A percentile compares a stretch with the other conserved stretches of the same genome.
Evolutionary conservation across 1,284 basidiomycete species (phyloP).

Genomic region (Cutaneotrichosporon sp.): DNA sequence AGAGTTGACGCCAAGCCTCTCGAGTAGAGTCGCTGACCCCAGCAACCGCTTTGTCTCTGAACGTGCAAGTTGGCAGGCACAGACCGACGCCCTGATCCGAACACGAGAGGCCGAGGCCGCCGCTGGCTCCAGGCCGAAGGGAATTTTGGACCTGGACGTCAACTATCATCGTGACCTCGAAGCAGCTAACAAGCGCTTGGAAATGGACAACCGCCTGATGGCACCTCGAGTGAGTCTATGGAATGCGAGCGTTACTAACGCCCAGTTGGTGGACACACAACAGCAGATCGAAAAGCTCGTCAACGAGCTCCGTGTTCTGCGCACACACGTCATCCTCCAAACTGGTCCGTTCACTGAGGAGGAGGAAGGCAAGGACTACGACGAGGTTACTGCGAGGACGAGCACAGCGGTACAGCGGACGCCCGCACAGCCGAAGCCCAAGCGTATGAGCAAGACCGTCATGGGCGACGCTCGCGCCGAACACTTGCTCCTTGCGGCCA

Average conservation of each 20-base stretch:
- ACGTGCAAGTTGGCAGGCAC: constrained; percentile 41
- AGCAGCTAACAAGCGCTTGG: constrained; percentile 48
- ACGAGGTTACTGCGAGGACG: not conserved
- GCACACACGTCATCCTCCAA: constrained; percentile 45
- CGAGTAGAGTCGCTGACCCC: not conserved
- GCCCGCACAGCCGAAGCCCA: not conserved
- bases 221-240: constrained; percentile 42
- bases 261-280: constrained; percentile 48
- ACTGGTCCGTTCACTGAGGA: constrained; percentile 17
- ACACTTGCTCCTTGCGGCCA: constrained; percentile 49
- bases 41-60: constrained; percentile 44
- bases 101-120: constrained; percentile 38
- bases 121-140: constrained; percentile 35
- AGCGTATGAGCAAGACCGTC: constrained; percentile 19
- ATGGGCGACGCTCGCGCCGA: constrained; percentile 52
- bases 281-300: constrained; percentile 51
- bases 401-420: not conserved
- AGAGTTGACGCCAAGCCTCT: constrained; percentile 14
- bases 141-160: constrained; percentile 46
- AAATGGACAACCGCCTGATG: constrained; percentile 53
- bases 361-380: not conserved
- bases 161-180: constrained; percentile 52
- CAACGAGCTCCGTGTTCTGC: constrained; percentile 47
- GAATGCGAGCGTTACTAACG: not conserved
- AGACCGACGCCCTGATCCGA: constrained; percentile 39